These are phyloP conservation scores for Coprinellus aureogranulatus DNA, from an alignment of 768 basidiomycete species.

Conservation along the genomic window DNA sequence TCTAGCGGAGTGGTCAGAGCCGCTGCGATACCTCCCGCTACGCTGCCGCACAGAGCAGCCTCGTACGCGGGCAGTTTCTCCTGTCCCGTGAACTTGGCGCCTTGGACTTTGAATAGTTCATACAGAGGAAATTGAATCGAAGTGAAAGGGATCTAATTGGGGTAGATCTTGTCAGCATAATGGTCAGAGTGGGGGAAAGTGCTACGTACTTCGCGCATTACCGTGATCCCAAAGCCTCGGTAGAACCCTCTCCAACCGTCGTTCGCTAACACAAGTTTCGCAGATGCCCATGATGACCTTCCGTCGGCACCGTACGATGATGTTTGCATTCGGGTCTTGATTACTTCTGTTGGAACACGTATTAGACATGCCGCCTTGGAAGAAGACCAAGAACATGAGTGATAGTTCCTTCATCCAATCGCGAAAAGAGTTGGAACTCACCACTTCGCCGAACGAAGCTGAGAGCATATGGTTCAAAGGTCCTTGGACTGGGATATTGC, in stretches of 20 bases:
- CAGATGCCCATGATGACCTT: constrained; percentile 58
- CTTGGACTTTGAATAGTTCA: constrained; percentile 73
- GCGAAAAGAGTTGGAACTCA: constrained; percentile 29
- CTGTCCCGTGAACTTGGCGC: constrained; percentile 53
- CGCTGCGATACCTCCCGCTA: constrained; percentile 89
- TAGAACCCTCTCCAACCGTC: constrained; percentile 83
- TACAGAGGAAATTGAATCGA: constrained; percentile 96
- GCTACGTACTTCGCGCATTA: constrained; percentile 48
- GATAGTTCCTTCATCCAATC: constrained; percentile 4
- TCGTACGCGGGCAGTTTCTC: constrained; percentile 66
- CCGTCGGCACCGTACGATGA: constrained; percentile 62
- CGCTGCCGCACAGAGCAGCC: constrained; percentile 84
- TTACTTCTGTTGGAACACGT: constrained; percentile 93
- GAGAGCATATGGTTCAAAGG: constrained; percentile 59
- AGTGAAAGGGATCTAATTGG: constrained; percentile 97
- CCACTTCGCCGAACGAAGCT: constrained; percentile 62
- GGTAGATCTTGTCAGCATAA: no score
- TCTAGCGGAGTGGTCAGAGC: constrained; percentile 92
- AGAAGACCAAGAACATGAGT: constrained; percentile 1
- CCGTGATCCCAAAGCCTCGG: constrained; percentile 79
- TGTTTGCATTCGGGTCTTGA: constrained; percentile 91
- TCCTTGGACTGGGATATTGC: constrained; percentile 57
- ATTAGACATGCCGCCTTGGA: constrained; percentile 83
- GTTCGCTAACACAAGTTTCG: constrained; percentile 50
- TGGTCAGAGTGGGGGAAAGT: no score